A percentile compares a stretch with the other conserved stretches of the same genome.
These are phyloP conservation scores for Aspergillus sparsus DNA, from an alignment of 495 filamentous ascomycete genomes.

Conservation along the genomic window DNA sequence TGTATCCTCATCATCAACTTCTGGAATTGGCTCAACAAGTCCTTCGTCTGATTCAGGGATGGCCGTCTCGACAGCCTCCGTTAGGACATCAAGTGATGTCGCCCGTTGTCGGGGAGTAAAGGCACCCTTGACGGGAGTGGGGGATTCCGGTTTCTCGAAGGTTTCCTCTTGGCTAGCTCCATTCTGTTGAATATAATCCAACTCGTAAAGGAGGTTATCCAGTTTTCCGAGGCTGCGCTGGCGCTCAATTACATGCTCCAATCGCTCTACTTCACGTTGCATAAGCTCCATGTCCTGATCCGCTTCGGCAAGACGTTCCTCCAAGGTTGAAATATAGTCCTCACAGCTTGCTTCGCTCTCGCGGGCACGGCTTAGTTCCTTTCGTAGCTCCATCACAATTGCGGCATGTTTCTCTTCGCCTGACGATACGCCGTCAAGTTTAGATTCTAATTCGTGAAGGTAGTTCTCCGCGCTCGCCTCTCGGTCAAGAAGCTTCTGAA, in stretches of 20 bases:
- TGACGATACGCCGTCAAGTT: conserved; percentile 83
- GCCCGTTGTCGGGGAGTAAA: conserved; percentile 36
- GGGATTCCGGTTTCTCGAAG: conserved; percentile 26
- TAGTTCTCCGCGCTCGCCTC: conserved; percentile 89
- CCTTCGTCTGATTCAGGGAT: conserved; percentile 59
- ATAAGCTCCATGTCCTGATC: conserved; percentile 96
- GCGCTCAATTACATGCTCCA: conserved; percentile 94
- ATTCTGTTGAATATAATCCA: conserved; percentile 77
- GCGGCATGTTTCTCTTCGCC: conserved; percentile 90
- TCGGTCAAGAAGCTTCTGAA: conserved; percentile 88
- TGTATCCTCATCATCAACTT: conserved; percentile 24
- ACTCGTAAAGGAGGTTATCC: conserved; percentile 85
- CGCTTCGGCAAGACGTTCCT: conserved; percentile 92
- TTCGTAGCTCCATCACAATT: conserved; percentile 82
- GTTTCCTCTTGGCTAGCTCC: conserved; percentile 46
- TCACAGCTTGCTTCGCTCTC: conserved; percentile 88
- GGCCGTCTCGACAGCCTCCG: conserved; percentile 52
- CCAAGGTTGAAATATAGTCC: conserved; percentile 95
- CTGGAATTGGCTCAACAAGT: conserved; percentile 52
- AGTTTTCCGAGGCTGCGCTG: conserved; percentile 94
- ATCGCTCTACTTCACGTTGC: conserved; percentile 90
- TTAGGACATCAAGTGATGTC: conserved; percentile 47
- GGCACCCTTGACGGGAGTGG: conserved; percentile 24
- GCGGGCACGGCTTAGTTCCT: conserved; percentile 84
- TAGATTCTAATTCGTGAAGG: conserved; percentile 84